A percentile compares a stretch with the other conserved stretches of the same genome.
phyloP scores from a whole-genome alignment of 176 grass and related monocot species.

The Zea mays region DNA sequence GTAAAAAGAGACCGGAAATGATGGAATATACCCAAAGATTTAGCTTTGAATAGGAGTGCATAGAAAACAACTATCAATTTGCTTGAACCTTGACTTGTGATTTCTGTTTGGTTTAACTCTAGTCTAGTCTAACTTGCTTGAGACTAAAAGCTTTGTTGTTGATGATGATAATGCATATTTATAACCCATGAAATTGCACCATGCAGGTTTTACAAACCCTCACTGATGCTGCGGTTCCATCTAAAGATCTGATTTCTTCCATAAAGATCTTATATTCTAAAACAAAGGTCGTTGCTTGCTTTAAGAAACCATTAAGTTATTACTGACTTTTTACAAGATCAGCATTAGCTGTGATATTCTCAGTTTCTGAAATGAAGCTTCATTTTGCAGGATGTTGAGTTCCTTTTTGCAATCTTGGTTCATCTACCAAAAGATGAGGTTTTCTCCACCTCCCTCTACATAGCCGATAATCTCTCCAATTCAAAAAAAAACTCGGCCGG shows the following conservation, averaged over 20 bases:
- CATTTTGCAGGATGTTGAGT: constrained; percentile 79
- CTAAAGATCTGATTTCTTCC: constrained; percentile 75
- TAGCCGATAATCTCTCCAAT: neutral
- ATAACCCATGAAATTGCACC: constrained; percentile 32
- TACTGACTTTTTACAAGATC: constrained; percentile 10
- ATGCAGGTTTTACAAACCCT: constrained; percentile 85
- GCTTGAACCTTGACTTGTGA: too few relatives aligned
- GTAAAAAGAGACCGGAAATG: too few relatives aligned
- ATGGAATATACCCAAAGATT: too few relatives aligned
- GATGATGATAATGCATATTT: neutral
- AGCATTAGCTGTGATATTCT: constrained; percentile 22
- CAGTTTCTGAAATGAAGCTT: constrained; percentile 36
- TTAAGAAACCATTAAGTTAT: constrained; percentile 20
- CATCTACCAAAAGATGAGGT: constrained; percentile 97
- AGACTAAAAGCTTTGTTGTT: too few relatives aligned
- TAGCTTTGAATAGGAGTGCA: too few relatives aligned
- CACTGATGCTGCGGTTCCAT: constrained; percentile 69
- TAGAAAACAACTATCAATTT: too few relatives aligned
- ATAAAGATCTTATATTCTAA: constrained; percentile 84
- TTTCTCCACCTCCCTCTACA: neutral
- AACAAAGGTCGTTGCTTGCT: constrained; percentile 62
- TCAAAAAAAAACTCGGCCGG: neutral
- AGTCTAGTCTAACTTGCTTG: too few relatives aligned
- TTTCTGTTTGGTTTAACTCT: too few relatives aligned
- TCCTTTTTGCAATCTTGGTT: constrained; percentile 72